Conservation (phyloP, 1,139 yeast genomes). For the Yamadazyma taylorii region DNA sequence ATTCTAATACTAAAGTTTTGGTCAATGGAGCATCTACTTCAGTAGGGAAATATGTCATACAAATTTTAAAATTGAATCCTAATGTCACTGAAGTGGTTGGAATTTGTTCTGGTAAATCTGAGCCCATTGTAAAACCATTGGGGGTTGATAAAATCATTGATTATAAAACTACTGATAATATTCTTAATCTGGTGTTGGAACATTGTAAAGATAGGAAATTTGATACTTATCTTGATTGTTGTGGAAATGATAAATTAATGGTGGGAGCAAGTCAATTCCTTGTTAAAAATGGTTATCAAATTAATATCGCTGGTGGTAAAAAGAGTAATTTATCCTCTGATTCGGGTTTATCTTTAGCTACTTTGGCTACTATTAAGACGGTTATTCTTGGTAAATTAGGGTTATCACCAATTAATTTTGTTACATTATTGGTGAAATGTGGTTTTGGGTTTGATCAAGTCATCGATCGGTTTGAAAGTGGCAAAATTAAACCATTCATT, state of each 20-base stretch:
- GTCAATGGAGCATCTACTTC: slow-evolving; percentile 74
- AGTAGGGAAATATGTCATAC: slow-evolving; percentile 65
- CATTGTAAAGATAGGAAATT: slow-evolving; percentile 28
- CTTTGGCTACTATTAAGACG: slow-evolving; percentile 6
- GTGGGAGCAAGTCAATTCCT: slow-evolving; percentile 12
- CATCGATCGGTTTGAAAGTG: slow-evolving; percentile 37
- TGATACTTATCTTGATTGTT: slow-evolving; percentile 36
- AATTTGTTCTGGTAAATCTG: slow-evolving; percentile 33
- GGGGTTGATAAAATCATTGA: slow-evolving; percentile 58
- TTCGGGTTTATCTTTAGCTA: slow-evolving; percentile 3
- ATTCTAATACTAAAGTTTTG: slow-evolving; percentile 39
- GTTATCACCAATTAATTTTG: slow-evolving; percentile 14
- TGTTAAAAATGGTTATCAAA: slow-evolving; percentile 35
- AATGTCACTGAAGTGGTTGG: slow-evolving; percentile 48
- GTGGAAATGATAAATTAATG: slow-evolving; percentile 26
- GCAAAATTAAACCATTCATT: slow-evolving; percentile 43
- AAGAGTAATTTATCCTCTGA: slow-evolving; percentile 27
- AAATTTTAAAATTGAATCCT: slow-evolving; percentile 49
- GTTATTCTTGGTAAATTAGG: slow-evolving; percentile 11
- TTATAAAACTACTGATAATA: slow-evolving; percentile 35
- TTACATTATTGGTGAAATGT: slow-evolving; percentile 4
- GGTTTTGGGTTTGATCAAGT: slow-evolving; percentile 14
- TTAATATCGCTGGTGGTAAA: slow-evolving; percentile 53
- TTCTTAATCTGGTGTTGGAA: slow-evolving; percentile 25
- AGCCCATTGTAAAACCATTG: slow-evolving; percentile 37